Evolutionary conservation across 2,329 filamentous ascomycete genomes (phyloP).

Genomic region (Torrubiella hemipterigena): DNA sequence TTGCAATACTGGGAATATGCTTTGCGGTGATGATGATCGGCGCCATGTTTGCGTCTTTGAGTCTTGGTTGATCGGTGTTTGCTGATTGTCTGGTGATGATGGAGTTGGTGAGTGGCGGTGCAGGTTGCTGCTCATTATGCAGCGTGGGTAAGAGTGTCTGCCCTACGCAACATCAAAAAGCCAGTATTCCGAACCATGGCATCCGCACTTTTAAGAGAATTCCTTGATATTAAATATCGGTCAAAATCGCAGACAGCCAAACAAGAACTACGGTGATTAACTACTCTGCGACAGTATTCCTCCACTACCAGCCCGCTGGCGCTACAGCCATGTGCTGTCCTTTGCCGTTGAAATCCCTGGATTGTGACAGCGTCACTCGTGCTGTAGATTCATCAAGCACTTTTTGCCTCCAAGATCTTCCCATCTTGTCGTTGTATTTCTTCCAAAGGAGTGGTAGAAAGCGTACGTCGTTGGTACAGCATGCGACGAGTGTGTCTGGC

Average conservation of each 20-base stretch:
- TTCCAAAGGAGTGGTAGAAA: constrained; percentile 23
- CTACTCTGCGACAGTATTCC: too few relatives aligned
- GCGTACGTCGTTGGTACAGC: constrained; percentile 34
- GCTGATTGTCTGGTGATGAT: too few relatives aligned
- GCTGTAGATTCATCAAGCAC: constrained; percentile 14
- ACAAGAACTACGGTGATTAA: too few relatives aligned
- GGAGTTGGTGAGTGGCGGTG: too few relatives aligned
- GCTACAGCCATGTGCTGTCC: constrained; percentile 17
- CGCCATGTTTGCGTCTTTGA: background rate
- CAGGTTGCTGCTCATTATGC: too few relatives aligned
- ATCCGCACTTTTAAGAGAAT: too few relatives aligned
- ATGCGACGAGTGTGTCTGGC: constrained; percentile 20
- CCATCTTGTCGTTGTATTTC: constrained; percentile 14
- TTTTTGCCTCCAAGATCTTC: constrained; percentile 7
- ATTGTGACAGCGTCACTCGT: constrained; percentile 18
- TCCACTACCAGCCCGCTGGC: constrained; percentile 9
- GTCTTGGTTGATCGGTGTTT: too few relatives aligned
- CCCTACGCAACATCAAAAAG: too few relatives aligned
- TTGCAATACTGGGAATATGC: background rate
- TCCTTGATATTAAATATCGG: too few relatives aligned
- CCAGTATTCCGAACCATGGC: too few relatives aligned
- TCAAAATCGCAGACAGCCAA: too few relatives aligned
- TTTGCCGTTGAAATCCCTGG: constrained; percentile 12
- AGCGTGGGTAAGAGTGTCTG: too few relatives aligned
- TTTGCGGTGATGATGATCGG: background rate